Base-by-base conservation (phyloP, 352 stramenopile species). In the Phytophthora syringae region DNA sequence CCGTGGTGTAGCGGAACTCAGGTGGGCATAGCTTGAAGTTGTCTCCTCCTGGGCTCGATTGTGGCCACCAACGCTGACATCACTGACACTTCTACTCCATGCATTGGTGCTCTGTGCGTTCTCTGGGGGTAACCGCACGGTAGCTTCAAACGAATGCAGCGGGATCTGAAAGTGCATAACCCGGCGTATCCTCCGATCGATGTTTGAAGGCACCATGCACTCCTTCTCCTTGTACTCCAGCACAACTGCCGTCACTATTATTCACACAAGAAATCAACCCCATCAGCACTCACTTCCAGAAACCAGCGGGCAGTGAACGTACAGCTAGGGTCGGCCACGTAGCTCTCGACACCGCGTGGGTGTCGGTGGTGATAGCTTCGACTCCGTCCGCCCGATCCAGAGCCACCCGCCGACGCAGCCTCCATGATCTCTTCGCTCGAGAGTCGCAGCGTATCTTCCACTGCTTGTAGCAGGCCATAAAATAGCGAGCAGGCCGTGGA, bases 91-190 rank as follows among this genome's bases (percentile, higher is more conserved):
- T 64, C 54, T 63, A 15, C 52, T 69, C 48, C 56, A 61, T 51
- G 45, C 27, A 34, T 51, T 39, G 22, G 63, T 3, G n/a, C 12
- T 37, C 50, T 60, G 59, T 7, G 57, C 42, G 24, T 76, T 58
- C 2, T 77, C 72, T 18, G 82, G 68, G 82, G 85, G 88, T 44
- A 96, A 73, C 13, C 87, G 73, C 32, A 96, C 86, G 0, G 82
- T 96, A 0, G 88, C 88, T 49, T 96, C 88, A 64, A 96, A 96
- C 2, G 88, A 89, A 60, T 86, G 78, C 45, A 93, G 66, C 21
- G 86, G 85, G 58, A 95, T 93, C 68, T 92, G 79, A 57, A 95
- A 93, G 51, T 96, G 88, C 88, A 96, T 96, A 50, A 94, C 85
- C 18, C 88, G 86, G 43, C 90, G 86, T 82, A 96, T 96, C 65